These are phyloP conservation scores for Tephrocybe sp. DNA, from an alignment of 768 basidiomycete genomes.

Conservation along the genomic window DNA sequence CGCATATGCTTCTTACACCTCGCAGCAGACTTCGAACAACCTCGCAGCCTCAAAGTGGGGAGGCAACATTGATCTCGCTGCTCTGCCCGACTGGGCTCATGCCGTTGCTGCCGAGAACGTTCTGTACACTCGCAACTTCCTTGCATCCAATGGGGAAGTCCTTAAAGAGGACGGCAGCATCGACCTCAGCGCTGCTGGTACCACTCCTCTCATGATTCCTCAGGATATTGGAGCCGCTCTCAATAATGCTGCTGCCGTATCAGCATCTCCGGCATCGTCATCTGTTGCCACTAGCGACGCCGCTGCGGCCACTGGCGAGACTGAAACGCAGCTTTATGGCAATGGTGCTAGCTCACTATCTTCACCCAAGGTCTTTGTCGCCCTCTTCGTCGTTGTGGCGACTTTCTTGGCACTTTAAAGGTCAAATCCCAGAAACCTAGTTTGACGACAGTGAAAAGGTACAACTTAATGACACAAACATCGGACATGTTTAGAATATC, in stretches of 20 bases:
- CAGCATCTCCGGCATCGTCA: conserved; percentile 23
- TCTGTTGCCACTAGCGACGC: conserved; percentile 24
- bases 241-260: conserved; percentile 29
- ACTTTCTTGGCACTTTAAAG: conserved; percentile 50
- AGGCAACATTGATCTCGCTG: conserved; percentile 52
- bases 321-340: conserved; percentile 31
- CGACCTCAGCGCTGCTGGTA: conserved; percentile 41
- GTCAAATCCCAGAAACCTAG: conserved; percentile 3
- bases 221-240: conserved; percentile 50
- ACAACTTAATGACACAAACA: conserved; percentile 16
- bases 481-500: conserved; percentile 30
- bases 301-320: conserved; percentile 19
- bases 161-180: conserved; percentile 49
- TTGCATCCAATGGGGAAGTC: conserved; percentile 47
- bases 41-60: conserved; percentile 57
- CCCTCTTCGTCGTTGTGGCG: conserved; percentile 41
- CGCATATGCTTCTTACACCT: conserved; percentile 53
- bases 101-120: conserved; percentile 54
- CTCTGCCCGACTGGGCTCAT: conserved; percentile 55
- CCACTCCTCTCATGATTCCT: conserved; percentile 57
- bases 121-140: conserved; percentile 44
- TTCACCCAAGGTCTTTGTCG: conserved; percentile 49
- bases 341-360: conserved; percentile 47
- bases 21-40: conserved; percentile 46
- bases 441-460: conserved; percentile 15